phyloP scores from a whole-genome alignment of 768 basidiomycete genomes.

The Rickenella mellea region DNA sequence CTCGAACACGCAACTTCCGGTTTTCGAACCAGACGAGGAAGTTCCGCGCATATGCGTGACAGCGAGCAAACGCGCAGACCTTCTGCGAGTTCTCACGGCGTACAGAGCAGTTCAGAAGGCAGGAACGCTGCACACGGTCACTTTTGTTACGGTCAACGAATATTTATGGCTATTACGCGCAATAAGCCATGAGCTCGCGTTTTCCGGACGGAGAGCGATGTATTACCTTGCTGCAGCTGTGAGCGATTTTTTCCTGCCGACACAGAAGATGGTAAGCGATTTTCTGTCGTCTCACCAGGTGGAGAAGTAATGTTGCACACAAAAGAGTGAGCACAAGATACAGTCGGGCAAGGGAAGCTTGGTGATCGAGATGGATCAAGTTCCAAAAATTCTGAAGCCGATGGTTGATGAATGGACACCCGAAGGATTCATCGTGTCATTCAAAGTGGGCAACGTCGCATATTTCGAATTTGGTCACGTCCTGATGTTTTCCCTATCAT shows the following conservation, averaged over 20 bases:
- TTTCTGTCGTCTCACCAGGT: neutral
- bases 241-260: conserved; percentile 94
- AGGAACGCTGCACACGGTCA: conserved; percentile 73
- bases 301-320: neutral
- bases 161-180: conserved; percentile 89
- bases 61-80: conserved; percentile 48
- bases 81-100: conserved; percentile 62
- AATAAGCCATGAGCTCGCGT: conserved; percentile 67
- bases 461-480: neutral
- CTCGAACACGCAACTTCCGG: conserved; percentile 1
- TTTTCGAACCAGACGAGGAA: too few relatives aligned
- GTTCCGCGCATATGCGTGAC: conserved; percentile 55
- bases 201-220: conserved; percentile 64
- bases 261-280: conserved; percentile 72
- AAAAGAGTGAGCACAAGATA: conserved; percentile 93
- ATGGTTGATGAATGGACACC: conserved; percentile 91
- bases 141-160: conserved; percentile 91
- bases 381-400: conserved; percentile 90
- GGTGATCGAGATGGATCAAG: conserved; percentile 96
- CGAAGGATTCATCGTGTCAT: conserved; percentile 88
- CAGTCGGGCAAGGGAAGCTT: conserved; percentile 93
- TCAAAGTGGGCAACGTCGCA: conserved; percentile 57
- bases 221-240: conserved; percentile 98
- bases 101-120: conserved; percentile 75
- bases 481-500: neutral